Conservation (phyloP, 768 basidiomycete genomes). For the Macrolepiota dolichaula region DNA sequence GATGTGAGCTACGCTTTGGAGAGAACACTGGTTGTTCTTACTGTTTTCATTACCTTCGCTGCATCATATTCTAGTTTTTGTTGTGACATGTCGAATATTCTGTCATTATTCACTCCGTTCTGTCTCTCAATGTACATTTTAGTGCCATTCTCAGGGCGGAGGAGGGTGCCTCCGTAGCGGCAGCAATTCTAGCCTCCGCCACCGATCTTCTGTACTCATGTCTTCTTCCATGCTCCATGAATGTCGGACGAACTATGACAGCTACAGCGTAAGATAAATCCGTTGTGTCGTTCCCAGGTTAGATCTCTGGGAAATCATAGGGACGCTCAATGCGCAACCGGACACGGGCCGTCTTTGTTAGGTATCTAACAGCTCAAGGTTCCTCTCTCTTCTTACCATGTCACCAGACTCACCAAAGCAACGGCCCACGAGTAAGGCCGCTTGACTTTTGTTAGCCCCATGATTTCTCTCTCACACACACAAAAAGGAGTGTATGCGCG, state of each 20-base stretch:
- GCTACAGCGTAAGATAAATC: neutral
- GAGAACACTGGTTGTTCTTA: constrained; percentile 17
- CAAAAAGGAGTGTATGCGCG: no score
- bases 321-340: no score
- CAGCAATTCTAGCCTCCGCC: neutral
- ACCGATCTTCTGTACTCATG: neutral
- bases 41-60: neutral
- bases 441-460: neutral
- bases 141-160: neutral
- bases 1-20: neutral
- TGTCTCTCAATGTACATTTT: neutral
- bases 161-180: neutral
- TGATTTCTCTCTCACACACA: neutral
- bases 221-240: neutral
- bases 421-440: neutral
- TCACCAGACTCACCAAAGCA: neutral
- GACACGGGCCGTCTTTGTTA: no score
- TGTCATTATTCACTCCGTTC: neutral
- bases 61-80: neutral
- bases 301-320: neutral
- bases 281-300: neutral
- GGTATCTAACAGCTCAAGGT: no score
- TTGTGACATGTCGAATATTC: neutral
- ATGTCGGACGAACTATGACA: neutral
- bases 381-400: no score